These are phyloP conservation scores for Moesziomyces sp. DNA, from an alignment of 1,284 basidiomycete genomes.

Conservation along the genomic window DNA sequence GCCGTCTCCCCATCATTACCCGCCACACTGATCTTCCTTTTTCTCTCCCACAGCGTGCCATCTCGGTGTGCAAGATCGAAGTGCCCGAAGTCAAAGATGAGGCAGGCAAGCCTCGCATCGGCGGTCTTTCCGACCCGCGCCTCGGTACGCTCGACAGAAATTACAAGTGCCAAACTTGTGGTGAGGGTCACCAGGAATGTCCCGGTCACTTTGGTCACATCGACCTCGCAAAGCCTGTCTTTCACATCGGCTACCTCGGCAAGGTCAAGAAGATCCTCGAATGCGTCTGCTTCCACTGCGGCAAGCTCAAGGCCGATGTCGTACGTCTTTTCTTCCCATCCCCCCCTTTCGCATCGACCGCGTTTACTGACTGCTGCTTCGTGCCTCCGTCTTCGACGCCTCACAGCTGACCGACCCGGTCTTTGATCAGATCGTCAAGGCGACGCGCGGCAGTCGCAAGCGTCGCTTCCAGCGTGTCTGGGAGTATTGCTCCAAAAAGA, in stretches of 20 bases:
- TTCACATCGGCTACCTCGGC: conserved; percentile 95
- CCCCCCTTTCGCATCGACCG: background rate
- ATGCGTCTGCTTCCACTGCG: conserved; percentile 97
- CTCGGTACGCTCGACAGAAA: conserved; percentile 98
- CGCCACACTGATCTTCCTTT: conserved; percentile 6
- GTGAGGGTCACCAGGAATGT: conserved; percentile 74
- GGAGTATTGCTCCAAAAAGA: conserved; percentile 67
- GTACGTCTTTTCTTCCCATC: conserved; percentile 29
- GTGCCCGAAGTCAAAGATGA: conserved; percentile 99
- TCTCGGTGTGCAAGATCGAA: conserved; percentile 97
- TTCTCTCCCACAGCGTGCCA: conserved; percentile 77
- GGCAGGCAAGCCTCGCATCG: conserved; percentile 80
- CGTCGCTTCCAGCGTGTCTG: conserved; percentile 64
- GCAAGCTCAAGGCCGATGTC: conserved; percentile 90
- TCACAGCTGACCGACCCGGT: conserved; percentile 57
- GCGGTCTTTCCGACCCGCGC: conserved; percentile 95
- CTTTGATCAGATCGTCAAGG: conserved; percentile 59
- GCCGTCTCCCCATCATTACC: background rate
- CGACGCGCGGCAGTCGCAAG: conserved; percentile 61
- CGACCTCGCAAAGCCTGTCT: conserved; percentile 94
- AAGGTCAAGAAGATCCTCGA: conserved; percentile 99
- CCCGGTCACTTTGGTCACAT: conserved; percentile 99
- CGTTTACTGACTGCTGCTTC: background rate
- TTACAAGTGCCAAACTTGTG: conserved; percentile 99
- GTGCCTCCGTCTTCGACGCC: background rate